Conservation (phyloP, 2,329 filamentous ascomycete species). For the Alternaria viburni region DNA sequence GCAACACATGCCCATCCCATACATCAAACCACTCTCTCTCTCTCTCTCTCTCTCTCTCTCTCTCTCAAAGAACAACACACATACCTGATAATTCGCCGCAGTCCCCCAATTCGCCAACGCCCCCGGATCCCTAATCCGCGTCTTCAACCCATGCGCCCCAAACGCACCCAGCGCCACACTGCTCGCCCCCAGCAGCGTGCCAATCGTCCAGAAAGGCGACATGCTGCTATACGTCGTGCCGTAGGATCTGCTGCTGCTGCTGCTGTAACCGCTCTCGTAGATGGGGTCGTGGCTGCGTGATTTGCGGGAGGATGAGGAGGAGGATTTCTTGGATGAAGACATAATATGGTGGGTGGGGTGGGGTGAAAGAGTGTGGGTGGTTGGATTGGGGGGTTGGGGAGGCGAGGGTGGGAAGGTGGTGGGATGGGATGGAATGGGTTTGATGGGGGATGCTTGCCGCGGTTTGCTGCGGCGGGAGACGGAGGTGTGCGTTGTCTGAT, state of each 20-base stretch:
- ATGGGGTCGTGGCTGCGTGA: conserved; percentile 1
- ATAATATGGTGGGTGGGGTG: not conserved
- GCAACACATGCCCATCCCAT: no score
- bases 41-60: no score
- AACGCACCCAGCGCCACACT: conserved; percentile 70
- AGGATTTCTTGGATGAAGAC: conserved; percentile 18
- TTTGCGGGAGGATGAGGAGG: conserved; percentile 12
- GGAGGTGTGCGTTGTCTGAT: conserved; percentile 23
- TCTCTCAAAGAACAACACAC: not conserved
- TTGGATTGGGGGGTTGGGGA: not conserved
- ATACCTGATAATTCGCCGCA: conserved; percentile 71
- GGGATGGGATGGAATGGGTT: conserved; percentile 5
- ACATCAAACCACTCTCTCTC: no score
- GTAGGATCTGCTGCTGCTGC: not conserved
- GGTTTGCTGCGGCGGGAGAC: conserved; percentile 28
- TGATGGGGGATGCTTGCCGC: conserved; percentile 7
- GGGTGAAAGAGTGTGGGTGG: conserved; percentile 5
- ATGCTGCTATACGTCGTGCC: conserved; percentile 26
- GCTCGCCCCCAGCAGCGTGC: conserved; percentile 67
- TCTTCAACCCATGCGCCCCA: conserved; percentile 71
- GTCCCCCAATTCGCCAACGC: conserved; percentile 67
- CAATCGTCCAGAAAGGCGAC: conserved; percentile 65
- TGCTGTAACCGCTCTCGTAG: not conserved
- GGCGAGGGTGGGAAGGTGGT: not conserved
- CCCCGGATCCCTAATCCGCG: conserved; percentile 63